Conservation (phyloP, 495 filamentous ascomycete genomes). For the Penicillium maclennaniae region DNA sequence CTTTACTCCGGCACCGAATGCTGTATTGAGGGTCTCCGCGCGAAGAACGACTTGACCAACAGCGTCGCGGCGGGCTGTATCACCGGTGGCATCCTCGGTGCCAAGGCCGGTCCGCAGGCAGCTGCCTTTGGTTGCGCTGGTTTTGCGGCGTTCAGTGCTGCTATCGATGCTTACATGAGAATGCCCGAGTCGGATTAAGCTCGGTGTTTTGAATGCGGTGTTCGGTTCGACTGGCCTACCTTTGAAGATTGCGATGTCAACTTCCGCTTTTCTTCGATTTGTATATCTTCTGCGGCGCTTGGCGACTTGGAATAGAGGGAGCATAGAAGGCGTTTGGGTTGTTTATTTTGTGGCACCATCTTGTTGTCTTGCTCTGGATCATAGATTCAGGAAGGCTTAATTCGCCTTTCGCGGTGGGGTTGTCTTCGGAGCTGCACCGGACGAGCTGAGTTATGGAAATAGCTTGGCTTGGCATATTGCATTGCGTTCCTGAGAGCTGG, state of each 20-base stretch:
- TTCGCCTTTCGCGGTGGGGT: neutral
- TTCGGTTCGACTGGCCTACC: neutral
- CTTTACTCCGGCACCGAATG: constrained; percentile 93
- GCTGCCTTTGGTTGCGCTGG: constrained; percentile 86
- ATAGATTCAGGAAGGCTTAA: neutral
- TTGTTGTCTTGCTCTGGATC: neutral
- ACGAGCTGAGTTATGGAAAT: neutral
- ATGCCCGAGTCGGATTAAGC: constrained; percentile 44
- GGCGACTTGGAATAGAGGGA: constrained; percentile 25
- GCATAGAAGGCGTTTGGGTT: constrained; percentile 28
- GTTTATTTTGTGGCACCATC: constrained; percentile 6
- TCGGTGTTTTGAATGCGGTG: neutral
- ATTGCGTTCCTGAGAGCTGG: neutral
- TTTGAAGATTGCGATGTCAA: neutral
- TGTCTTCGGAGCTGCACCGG: neutral
- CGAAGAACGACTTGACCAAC: constrained; percentile 91
- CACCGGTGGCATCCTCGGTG: constrained; percentile 82
- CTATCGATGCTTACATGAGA: constrained; percentile 90
- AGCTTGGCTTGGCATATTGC: neutral
- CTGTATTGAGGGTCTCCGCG: constrained; percentile 83
- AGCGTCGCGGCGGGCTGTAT: constrained; percentile 84
- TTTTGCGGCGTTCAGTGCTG: constrained; percentile 92
- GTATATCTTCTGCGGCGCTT: constrained; percentile 21
- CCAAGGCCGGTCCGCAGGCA: constrained; percentile 84
- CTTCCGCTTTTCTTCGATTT: constrained; percentile 7